phyloP scores from a whole-genome alignment of 345 rosid species.

The Citrus medica region DNA sequence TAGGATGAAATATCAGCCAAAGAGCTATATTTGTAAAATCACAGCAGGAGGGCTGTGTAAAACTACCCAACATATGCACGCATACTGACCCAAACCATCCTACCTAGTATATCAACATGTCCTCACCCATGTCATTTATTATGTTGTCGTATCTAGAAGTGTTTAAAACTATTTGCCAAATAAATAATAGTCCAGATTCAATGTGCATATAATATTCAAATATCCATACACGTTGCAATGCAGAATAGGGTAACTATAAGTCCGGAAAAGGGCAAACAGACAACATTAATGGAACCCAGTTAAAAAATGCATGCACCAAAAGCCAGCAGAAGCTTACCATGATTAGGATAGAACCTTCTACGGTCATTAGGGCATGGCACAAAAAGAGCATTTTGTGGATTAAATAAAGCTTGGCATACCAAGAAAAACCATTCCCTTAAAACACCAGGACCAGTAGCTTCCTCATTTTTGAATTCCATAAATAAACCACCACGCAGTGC shows the following conservation, averaged over 20 bases:
- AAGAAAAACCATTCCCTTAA: conserved; percentile 88
- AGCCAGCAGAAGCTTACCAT: conserved; percentile 44
- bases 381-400: conserved; percentile 68
- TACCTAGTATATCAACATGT: neutral
- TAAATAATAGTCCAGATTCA: neutral
- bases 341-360: conserved; percentile 91
- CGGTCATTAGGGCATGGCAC: conserved; percentile 75
- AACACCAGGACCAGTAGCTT: conserved; percentile 98
- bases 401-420: conserved; percentile 78
- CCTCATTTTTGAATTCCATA: conserved; percentile 96
- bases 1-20: neutral
- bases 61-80: neutral
- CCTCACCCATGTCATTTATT: neutral
- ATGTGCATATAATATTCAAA: neutral
- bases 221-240: neutral
- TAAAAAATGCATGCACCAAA: conserved; percentile 1
- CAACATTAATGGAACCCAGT: neutral
- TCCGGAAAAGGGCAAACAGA: neutral
- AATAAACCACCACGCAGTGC: conserved; percentile 68
- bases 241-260: neutral
- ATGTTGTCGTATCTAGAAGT: neutral
- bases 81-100: neutral
- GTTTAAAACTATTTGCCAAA: neutral
- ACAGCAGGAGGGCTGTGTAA: neutral
- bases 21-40: neutral